Percentiles rank a stretch among this genome's conserved stretches.
Conservation (phyloP, 176 grass and related monocot species). For the Eremochloa ophiuroides region DNA sequence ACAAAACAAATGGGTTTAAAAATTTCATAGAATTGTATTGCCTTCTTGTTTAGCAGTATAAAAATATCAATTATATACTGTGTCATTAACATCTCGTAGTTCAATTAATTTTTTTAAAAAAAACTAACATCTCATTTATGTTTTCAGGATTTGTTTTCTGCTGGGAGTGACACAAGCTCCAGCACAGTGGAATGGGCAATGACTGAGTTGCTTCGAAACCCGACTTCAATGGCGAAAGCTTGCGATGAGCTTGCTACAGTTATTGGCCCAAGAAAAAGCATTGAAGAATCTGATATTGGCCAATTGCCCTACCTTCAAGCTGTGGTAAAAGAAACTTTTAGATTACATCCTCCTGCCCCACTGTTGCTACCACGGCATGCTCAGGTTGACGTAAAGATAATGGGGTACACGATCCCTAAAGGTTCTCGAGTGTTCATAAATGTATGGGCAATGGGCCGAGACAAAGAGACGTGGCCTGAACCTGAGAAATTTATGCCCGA, state of each 20-base stretch:
- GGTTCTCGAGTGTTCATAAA: constrained; percentile 25
- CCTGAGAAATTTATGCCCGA: constrained; percentile 35
- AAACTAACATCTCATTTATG: no score
- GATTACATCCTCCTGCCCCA: constrained; percentile 13
- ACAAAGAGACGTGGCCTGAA: constrained; percentile 16
- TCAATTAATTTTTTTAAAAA: no score
- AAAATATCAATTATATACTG: no score
- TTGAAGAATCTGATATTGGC: constrained; percentile 35
- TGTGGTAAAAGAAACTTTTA: constrained; percentile 14
- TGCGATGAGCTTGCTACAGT: constrained; percentile 18
- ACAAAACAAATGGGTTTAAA: no score
- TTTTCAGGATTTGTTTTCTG: constrained; percentile 37
- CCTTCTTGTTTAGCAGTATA: no score
- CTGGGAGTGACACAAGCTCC: constrained; percentile 41
- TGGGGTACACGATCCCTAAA: constrained; percentile 15
- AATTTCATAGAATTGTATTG: no score
- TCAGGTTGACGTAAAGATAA: neutral
- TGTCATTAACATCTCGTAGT: no score
- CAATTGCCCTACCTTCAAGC: constrained; percentile 31
- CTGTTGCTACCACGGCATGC: constrained; percentile 20
- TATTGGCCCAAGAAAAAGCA: neutral
- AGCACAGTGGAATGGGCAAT: constrained; percentile 50
- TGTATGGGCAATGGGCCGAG: constrained; percentile 19
- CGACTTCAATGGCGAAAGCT: neutral
- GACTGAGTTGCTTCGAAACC: constrained; percentile 37